Conservation (phyloP, 2,329 filamentous ascomycete species). For the Neospermospora avenae region DNA sequence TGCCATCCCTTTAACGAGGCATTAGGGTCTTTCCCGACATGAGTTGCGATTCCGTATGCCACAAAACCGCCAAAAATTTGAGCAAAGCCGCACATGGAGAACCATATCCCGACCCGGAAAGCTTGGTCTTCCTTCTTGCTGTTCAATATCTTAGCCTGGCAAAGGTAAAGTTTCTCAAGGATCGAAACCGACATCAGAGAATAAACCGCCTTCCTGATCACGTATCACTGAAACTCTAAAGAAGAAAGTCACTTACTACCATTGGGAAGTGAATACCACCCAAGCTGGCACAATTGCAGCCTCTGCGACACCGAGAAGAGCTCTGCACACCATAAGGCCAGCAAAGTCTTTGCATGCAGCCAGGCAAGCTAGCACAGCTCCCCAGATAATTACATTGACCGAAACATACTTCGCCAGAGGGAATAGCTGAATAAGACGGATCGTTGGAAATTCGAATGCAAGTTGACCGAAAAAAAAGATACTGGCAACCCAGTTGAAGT, state of each 20-base stretch:
- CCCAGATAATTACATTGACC: constrained; percentile 25
- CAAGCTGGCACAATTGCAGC: constrained; percentile 50
- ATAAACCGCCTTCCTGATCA: too few species aligned
- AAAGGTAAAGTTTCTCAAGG: too few species aligned
- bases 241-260: constrained; percentile 37
- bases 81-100: constrained; percentile 24
- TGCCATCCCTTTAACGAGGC: constrained; percentile 11
- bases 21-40: constrained; percentile 7
- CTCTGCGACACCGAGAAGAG: constrained; percentile 52
- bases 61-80: constrained; percentile 18
- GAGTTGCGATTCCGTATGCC: constrained; percentile 3
- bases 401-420: constrained; percentile 17
- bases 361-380: constrained; percentile 45
- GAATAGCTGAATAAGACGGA: constrained; percentile 24
- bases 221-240: too few species aligned
- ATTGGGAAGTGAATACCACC: constrained; percentile 52
- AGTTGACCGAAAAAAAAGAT: constrained; percentile 16
- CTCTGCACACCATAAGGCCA: constrained; percentile 46
- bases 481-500: constrained; percentile 25
- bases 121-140: constrained; percentile 50
- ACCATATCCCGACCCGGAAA: constrained; percentile 42
- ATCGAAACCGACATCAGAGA: too few species aligned
- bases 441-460: constrained; percentile 29
- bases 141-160: too few species aligned
- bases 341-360: constrained; percentile 48